Conservation (phyloP, 495 filamentous ascomycete species). For the Tuber aestivum region DNA sequence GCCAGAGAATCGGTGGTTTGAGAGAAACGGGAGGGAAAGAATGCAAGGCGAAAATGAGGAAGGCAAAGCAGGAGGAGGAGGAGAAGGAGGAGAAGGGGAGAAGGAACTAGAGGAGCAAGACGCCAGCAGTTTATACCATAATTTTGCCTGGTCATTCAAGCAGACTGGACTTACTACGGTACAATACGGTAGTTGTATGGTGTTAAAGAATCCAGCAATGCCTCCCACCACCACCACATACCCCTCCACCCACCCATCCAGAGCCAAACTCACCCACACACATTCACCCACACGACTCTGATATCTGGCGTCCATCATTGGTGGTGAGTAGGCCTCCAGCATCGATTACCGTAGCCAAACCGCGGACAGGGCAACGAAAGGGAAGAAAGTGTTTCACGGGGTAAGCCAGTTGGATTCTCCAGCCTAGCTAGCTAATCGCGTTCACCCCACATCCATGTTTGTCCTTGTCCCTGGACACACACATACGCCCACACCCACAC, state of each 20-base stretch:
- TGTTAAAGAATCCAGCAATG: conserved; percentile 3
- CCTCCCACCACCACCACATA: neutral
- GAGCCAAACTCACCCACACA: conserved; percentile 20
- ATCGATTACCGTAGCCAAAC: neutral
- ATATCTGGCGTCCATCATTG: conserved; percentile 31
- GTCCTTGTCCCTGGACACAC: neutral
- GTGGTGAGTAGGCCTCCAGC: neutral
- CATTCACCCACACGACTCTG: neutral
- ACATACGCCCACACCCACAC: no score
- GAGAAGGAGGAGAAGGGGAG: neutral
- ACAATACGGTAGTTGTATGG: neutral
- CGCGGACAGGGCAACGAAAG: conserved; percentile 9
- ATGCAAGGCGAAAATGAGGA: neutral
- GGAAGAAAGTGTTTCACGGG: neutral
- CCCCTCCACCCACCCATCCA: neutral
- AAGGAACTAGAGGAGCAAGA: conserved; percentile 1
- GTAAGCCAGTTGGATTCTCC: neutral
- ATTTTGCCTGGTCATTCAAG: neutral
- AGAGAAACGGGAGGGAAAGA: neutral
- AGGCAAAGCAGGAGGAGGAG: neutral
- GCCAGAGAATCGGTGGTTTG: neutral
- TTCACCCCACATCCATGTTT: neutral
- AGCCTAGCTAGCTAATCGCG: neutral
- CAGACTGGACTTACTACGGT: neutral
- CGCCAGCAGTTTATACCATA: neutral